Conservation (phyloP, 225 moss, liverwort and hornwort genomes). For the Sphagnum contortum region DNA sequence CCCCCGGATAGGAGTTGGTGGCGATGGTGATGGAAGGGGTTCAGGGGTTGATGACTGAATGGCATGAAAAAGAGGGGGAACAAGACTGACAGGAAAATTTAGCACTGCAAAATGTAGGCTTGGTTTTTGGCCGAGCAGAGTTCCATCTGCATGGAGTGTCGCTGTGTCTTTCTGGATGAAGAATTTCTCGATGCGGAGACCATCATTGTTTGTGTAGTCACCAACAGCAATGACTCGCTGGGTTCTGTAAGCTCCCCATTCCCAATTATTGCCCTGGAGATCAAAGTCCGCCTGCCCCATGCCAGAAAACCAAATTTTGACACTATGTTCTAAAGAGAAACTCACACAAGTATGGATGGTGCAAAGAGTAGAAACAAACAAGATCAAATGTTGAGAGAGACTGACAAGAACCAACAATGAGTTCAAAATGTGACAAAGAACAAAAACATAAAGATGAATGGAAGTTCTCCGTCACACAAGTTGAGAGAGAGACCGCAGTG, state of each 20-base stretch:
- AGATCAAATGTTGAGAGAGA: background rate
- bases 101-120: slow-evolving; percentile 96
- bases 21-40: slow-evolving; percentile 53
- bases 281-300: slow-evolving; percentile 90
- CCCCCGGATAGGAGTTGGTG: slow-evolving; percentile 70
- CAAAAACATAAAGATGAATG: too few relatives aligned
- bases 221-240: slow-evolving; percentile 88
- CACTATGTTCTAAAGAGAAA: background rate
- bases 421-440: background rate
- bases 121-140: slow-evolving; percentile 85
- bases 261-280: slow-evolving; percentile 95
- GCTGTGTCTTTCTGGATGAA: slow-evolving; percentile 98
- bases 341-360: background rate
- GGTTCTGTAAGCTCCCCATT: slow-evolving; percentile 96
- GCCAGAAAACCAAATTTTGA: background rate
- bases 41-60: slow-evolving; percentile 84
- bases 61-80: slow-evolving; percentile 84
- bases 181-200: slow-evolving; percentile 84
- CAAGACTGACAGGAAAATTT: slow-evolving; percentile 88
- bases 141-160: slow-evolving; percentile 96
- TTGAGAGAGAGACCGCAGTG: slow-evolving; percentile 54
- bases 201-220: slow-evolving; percentile 87
- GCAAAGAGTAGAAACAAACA: too few relatives aligned
- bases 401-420: background rate
- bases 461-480: background rate